Base-by-base conservation (phyloP, 805 yeast genomes). In the Starmerella kuoi region DNA sequence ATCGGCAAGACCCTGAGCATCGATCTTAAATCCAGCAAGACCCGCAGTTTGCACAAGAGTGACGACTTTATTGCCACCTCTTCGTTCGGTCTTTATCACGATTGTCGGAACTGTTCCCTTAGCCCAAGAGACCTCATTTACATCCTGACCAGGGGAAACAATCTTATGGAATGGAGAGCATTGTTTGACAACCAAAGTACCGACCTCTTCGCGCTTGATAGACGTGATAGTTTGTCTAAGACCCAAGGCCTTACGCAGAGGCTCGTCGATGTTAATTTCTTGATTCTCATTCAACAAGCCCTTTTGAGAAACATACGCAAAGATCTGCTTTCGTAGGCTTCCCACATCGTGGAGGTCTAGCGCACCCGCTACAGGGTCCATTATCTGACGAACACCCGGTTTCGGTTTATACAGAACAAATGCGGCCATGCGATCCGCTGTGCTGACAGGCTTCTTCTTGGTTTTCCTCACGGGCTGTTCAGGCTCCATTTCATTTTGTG, bases 31-130 rank as follows among this genome's bases (percentile, higher is more conserved):
- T 5, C 65, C 63, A 46, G 83, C 94, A 47, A 82, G 68, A 45
- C 83, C 79, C 15, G 71, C 66, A 2, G 41, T 35, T 19, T 41
- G 49, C 1, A 87, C 72, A 27, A 76, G 67, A 0, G 97, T 88
- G 15, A 86, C 73, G 4, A 77, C 65, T 57, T 86, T 88, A 41
- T 93, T 69, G 1, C 96, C 94, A 46, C 80, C 76, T 51, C 82
- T 80, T 47, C 74, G 72, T 56, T 83, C 91, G 8, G 86, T 77
- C 8, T 74, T 60, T 12, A 91, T 71, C 31, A 68, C 62, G 31
- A 88, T 70, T 34, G 65, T 70, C 8, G 95, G 94, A 1, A 77
- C 66, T 1, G 63, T 60, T 2, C 97, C 97, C 48, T 69, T 81
- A 23, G 60, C 56, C 5, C 79, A 69, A 45, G 56, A 61, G 15